Conservation (phyloP, 495 filamentous ascomycete species). For the Trichoderma virens region DNA sequence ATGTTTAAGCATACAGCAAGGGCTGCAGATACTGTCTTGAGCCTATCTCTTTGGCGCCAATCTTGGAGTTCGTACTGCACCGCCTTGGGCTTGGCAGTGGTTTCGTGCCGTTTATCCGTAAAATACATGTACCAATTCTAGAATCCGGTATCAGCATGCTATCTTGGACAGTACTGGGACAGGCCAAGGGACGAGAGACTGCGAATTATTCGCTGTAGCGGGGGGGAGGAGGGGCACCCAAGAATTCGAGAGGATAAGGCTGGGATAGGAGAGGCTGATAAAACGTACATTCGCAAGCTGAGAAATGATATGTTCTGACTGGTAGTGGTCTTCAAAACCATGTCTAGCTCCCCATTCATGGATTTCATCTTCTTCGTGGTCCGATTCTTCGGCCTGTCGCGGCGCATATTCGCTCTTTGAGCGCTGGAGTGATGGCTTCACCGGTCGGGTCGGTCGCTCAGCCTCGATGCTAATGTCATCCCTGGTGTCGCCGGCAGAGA, state of each 20-base stretch:
- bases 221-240: too few relatives aligned
- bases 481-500: background rate
- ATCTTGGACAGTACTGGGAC: slow-evolving; percentile 6
- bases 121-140: slow-evolving; percentile 98
- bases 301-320: slow-evolving; percentile 55
- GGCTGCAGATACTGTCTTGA: slow-evolving; percentile 94
- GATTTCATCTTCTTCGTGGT: slow-evolving; percentile 30
- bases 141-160: slow-evolving; percentile 22
- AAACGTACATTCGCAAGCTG: slow-evolving; percentile 47
- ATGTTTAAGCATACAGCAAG: slow-evolving; percentile 94
- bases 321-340: slow-evolving; percentile 64
- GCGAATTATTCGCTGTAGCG: too few relatives aligned
- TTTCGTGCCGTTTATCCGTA: slow-evolving; percentile 94
- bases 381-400: slow-evolving; percentile 37
- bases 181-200: background rate
- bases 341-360: slow-evolving; percentile 51
- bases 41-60: slow-evolving; percentile 92
- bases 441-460: slow-evolving; percentile 23
- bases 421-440: slow-evolving; percentile 53
- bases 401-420: slow-evolving; percentile 59
- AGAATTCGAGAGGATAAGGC: too few relatives aligned
- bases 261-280: slow-evolving; percentile 15
- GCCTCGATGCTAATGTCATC: background rate
- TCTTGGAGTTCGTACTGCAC: slow-evolving; percentile 60
- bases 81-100: slow-evolving; percentile 78